These are phyloP conservation scores for Golubevia pallescens DNA, from an alignment of 1,284 basidiomycete genomes.

Conservation along the genomic window DNA sequence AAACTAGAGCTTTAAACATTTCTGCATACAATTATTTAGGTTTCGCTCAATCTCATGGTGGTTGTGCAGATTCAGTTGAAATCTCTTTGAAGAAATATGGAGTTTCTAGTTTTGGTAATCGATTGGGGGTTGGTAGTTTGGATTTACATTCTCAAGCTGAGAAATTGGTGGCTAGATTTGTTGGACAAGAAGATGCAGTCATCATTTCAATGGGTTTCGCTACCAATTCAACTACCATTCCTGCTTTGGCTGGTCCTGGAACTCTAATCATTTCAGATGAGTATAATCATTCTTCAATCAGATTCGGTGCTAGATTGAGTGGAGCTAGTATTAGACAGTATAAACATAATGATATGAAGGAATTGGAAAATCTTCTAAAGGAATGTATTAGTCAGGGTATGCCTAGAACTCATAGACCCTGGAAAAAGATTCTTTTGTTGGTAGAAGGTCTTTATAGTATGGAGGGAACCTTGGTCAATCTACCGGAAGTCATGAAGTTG, in stretches of 20 bases:
- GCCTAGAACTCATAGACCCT: conserved; percentile 93
- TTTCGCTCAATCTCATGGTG: conserved; percentile 90
- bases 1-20: conserved; percentile 86
- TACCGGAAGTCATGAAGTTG: conserved; percentile 82
- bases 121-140: conserved; percentile 81
- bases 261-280: conserved; percentile 64
- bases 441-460: conserved; percentile 97
- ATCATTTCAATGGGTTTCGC: conserved; percentile 77
- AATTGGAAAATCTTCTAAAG: conserved; percentile 79
- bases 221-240: conserved; percentile 63
- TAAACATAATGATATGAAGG: conserved; percentile 66
- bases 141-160: conserved; percentile 85
- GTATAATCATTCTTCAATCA: conserved; percentile 63
- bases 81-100: conserved; percentile 67
- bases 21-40: conserved; percentile 99
- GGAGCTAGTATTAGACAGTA: conserved; percentile 61
- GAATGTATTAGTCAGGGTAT: conserved; percentile 97
- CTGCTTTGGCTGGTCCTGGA: conserved; percentile 54
- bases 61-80: conserved; percentile 91
- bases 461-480: conserved; percentile 90
- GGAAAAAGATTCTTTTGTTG: conserved; percentile 96
- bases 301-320: conserved; percentile 61
- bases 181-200: conserved; percentile 86
- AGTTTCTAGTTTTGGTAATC: conserved; percentile 76
- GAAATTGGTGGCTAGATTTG: conserved; percentile 84